Base-by-base conservation (phyloP, 306 rosid species). In the Cicer pinnatifidum region DNA sequence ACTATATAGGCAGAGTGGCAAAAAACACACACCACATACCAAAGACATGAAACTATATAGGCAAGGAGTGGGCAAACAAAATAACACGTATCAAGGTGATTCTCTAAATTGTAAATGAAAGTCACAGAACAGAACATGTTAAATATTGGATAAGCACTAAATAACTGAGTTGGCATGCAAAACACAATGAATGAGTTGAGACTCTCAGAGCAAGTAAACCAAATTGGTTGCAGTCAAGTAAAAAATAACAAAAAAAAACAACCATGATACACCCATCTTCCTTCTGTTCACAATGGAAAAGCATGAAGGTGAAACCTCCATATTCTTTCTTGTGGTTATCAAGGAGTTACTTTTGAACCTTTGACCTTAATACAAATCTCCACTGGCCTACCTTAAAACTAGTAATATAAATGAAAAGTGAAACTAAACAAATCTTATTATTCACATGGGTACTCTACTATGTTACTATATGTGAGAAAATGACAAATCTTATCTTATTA, bases 381-480 rank as follows among this genome's bases (percentile, higher is more conserved):
- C 71, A 50, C 7, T 13, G 4, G 15, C 61, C 38, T 11, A 43
- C 28, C 67, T 35, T 15, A 50, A 45, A 1, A 28, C 35, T 28
- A 28, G 35, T 1, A 28, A 10, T 7, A 48, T 10, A 57, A 67
- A 45, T 4, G 1, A n/a, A 76, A 67, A 1, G 10, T 5, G 38
- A 64, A 75, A 39, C 23, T 1, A 75, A 19, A 20, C 51, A 62
- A 48, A 74, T 61, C 41, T 39, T 19, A 20, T 43, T 16, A 20
- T 44, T 28, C 66, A 40, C 2, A 38, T 10, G n/a, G 9, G 37
- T 59, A 59, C 2, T 15, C 40, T 60, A 23, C 2, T n/a, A 53
- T 51, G n/a, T 9, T 20, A 41, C 19, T 15, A 10, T 16, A 40
- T 19, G 12, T 39, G n/a, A 65, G 46, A 7, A 37, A 4, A 6